A percentile compares a stretch with the other conserved stretches of the same genome.
Evolutionary conservation across 371 early-diverging fungal genomes (phyloP).

Genomic region (Mortierella sp.): DNA sequence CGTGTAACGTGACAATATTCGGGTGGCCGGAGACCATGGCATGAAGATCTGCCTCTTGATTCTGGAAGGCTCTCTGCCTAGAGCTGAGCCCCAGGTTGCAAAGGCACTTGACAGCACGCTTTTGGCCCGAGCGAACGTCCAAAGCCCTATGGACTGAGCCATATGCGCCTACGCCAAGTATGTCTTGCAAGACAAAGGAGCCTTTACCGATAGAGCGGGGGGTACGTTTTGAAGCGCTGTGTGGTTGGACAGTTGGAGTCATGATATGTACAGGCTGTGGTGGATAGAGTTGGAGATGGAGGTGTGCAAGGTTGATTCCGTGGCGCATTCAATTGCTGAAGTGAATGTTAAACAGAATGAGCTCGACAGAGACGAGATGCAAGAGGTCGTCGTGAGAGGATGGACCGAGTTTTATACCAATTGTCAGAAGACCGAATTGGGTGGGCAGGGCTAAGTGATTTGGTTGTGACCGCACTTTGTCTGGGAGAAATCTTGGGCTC

Average conservation of each 20-base stretch:
- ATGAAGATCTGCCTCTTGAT: slow-evolving; percentile 80
- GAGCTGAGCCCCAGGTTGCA: slow-evolving; percentile 65
- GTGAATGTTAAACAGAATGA: background rate
- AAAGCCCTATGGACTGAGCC: slow-evolving; percentile 75
- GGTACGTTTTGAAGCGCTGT: slow-evolving; percentile 7
- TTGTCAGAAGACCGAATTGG: too few relatives aligned
- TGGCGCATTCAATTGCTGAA: background rate
- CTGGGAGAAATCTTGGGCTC: too few relatives aligned
- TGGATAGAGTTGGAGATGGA: background rate
- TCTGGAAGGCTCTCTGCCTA: slow-evolving; percentile 70
- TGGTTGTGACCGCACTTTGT: too few relatives aligned
- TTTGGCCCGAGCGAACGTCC: slow-evolving; percentile 49
- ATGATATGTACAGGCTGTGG: background rate
- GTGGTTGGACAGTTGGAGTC: slow-evolving; percentile 12
- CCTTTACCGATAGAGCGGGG: slow-evolving; percentile 31
- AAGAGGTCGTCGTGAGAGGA: too few relatives aligned
- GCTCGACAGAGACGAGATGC: too few relatives aligned
- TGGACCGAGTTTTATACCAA: too few relatives aligned
- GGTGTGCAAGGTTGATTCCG: background rate
- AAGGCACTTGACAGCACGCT: slow-evolving; percentile 76
- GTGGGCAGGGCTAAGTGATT: too few relatives aligned
- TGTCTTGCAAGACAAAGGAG: slow-evolving; percentile 37
- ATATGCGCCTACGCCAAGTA: slow-evolving; percentile 78
- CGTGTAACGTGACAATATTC: slow-evolving; percentile 80
- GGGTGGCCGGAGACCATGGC: slow-evolving; percentile 71